Conservation (phyloP, 228 moss, liverwort and hornwort genomes). For the Sphagnum magellanicum region DNA sequence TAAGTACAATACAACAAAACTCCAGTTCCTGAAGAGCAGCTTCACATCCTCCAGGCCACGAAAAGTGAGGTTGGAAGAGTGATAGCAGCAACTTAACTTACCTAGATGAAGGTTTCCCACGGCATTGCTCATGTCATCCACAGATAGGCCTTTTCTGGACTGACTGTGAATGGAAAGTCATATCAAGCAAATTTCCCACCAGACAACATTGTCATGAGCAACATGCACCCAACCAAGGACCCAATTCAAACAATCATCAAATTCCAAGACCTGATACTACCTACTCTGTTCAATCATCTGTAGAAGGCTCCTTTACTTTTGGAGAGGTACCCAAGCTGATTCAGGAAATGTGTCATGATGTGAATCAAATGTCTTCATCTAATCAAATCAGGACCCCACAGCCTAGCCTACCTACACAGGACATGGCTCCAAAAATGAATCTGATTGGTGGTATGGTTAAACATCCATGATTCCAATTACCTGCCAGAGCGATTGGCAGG, state of each 20-base stretch:
- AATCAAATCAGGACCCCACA: neutral
- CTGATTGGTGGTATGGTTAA: neutral
- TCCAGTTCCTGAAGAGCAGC: neutral
- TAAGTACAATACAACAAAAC: neutral
- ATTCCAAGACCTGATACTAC: no score
- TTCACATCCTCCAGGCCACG: neutral
- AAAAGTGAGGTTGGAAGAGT: neutral
- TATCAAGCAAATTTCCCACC: neutral
- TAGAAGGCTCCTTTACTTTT: no score
- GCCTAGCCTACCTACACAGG: neutral
- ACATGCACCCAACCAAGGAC: neutral
- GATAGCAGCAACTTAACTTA: slow-evolving; percentile 7
- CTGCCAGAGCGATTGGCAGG: neutral
- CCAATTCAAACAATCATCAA: neutral
- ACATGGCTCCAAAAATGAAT: neutral
- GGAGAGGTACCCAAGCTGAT: no score
- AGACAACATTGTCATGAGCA: neutral
- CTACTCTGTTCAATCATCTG: no score
- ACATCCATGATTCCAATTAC: neutral
- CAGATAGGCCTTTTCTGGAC: slow-evolving; percentile 28
- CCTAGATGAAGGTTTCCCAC: slow-evolving; percentile 50
- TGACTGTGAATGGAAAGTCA: slow-evolving; percentile 16
- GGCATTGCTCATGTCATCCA: slow-evolving; percentile 42
- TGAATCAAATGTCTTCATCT: no score
- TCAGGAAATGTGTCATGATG: no score